A percentile compares a stretch with the other conserved stretches of the same genome.
These are phyloP conservation scores for Mycena kentingensis DNA, from an alignment of 768 basidiomycete genomes.

Conservation along the genomic window DNA sequence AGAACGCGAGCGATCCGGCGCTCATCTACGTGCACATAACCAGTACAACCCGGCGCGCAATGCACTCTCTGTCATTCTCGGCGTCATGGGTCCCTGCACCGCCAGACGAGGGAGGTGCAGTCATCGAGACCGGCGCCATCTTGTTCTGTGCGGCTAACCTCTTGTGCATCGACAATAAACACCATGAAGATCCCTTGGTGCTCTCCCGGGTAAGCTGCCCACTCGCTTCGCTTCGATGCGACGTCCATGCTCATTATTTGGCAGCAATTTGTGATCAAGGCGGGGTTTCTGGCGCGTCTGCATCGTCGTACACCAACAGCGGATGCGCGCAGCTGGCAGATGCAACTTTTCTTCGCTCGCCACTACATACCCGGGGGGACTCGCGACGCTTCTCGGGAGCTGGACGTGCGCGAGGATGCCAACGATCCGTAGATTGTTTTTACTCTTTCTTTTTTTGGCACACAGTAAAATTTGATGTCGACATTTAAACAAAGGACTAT, in stretches of 20 bases:
- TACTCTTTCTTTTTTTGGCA: too few relatives aligned
- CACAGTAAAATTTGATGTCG: too few relatives aligned
- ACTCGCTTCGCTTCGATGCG: neutral
- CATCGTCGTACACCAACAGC: neutral
- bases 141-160: neutral
- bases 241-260: neutral
- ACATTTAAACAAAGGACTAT: too few relatives aligned
- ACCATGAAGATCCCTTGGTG: neutral
- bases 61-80: neutral
- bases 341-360: too few relatives aligned
- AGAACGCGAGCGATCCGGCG: neutral
- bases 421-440: too few relatives aligned
- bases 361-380: too few relatives aligned
- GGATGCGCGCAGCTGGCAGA: too few relatives aligned
- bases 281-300: neutral
- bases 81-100: neutral
- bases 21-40: neutral
- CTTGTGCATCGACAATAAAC: neutral
- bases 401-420: too few relatives aligned
- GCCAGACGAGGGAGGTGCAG: neutral
- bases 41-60: neutral
- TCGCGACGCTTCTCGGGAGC: too few relatives aligned
- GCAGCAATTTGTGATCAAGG: neutral
- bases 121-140: neutral
- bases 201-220: neutral